These are phyloP conservation scores for Sordariomycetes sp. DNA, from an alignment of 2,329 filamentous ascomycete genomes.

Conservation along the genomic window DNA sequence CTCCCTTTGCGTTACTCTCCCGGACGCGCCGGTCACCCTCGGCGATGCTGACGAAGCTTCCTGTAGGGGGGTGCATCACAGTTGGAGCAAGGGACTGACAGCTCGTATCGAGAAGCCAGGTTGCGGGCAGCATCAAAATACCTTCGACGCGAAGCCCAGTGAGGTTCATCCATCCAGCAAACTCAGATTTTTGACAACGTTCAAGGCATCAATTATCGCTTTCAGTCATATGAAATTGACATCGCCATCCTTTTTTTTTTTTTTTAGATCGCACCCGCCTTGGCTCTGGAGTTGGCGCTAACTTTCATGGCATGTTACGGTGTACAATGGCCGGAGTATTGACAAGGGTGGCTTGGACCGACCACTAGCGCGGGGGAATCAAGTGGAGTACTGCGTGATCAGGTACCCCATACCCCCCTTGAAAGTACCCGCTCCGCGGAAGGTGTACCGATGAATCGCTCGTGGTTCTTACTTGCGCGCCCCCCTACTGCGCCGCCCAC, in stretches of 20 bases:
- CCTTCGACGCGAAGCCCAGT: background rate
- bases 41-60: background rate
- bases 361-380: background rate
- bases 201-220: background rate
- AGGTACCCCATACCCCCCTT: background rate
- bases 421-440: background rate
- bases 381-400: background rate
- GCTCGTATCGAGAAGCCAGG: background rate
- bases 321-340: background rate
- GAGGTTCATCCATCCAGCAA: background rate
- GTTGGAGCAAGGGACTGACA: background rate
- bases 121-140: background rate
- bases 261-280: background rate
- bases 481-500: slow-evolving; percentile 4
- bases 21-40: background rate
- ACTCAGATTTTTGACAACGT: background rate
- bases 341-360: background rate
- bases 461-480: slow-evolving; percentile 7
- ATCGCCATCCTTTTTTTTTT: background rate
- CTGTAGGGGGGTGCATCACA: background rate
- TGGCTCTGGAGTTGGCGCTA: background rate
- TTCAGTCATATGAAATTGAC: background rate
- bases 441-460: slow-evolving; percentile 6
- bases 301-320: background rate
- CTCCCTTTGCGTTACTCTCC: background rate